phyloP scores from a whole-genome alignment of 1,284 basidiomycete species.

The Ustilago cynodontis region DNA sequence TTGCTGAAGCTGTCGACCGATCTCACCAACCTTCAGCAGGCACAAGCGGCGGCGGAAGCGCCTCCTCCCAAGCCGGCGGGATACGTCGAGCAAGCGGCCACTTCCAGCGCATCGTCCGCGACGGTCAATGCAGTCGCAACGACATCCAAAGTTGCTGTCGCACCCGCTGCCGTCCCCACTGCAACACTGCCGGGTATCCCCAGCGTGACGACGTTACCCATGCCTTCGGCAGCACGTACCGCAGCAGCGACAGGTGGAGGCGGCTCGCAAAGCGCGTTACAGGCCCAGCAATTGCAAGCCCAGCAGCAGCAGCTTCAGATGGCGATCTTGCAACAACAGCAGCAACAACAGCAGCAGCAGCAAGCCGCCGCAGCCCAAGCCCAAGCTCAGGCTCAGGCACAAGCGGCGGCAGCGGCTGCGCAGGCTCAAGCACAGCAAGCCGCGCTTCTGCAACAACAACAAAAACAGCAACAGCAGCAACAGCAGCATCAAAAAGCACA shows the following conservation, averaged over 20 bases:
- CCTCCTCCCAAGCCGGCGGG: conserved; percentile 52
- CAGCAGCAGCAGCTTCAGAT: conserved; percentile 48
- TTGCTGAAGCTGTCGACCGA: conserved; percentile 67
- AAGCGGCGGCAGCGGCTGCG: conserved; percentile 34
- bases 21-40: conserved; percentile 66
- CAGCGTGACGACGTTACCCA: conserved; percentile 23
- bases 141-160: conserved; percentile 21
- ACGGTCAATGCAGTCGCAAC: conserved; percentile 26
- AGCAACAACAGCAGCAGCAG: conserved; percentile 47
- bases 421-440: conserved; percentile 47
- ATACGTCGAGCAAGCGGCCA: conserved; percentile 44
- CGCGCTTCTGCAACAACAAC: conserved; percentile 55
- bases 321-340: conserved; percentile 50
- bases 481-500: conserved; percentile 46
- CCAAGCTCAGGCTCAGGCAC: conserved; percentile 29
- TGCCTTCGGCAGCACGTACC: conserved; percentile 44
- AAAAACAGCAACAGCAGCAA: conserved; percentile 56
- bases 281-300: conserved; percentile 40
- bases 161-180: conserved; percentile 20
- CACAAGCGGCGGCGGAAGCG: conserved; percentile 62
- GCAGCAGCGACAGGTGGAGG: conserved; percentile 39
- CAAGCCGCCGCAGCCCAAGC: conserved; percentile 30
- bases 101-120: conserved; percentile 20
- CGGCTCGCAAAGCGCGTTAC: conserved; percentile 41
- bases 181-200: conserved; percentile 39